A percentile compares a stretch with the other conserved stretches of the same genome.
These are phyloP conservation scores for Naematelia encephala DNA, from an alignment of 768 basidiomycete genomes.

Conservation along the genomic window DNA sequence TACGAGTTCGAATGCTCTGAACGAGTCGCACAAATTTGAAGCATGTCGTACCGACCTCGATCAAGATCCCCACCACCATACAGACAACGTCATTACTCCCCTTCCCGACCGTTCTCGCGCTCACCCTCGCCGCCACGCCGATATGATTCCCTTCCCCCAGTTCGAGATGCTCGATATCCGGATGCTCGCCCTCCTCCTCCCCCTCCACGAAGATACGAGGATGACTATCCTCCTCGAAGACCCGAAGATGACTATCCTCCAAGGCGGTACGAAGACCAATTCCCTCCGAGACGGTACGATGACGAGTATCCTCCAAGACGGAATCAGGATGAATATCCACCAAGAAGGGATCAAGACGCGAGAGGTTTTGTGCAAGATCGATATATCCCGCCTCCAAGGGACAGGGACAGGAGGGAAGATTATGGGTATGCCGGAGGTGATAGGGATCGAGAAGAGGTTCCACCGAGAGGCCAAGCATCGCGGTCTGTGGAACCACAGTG, in stretches of 20 bases:
- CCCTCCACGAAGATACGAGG: conserved; percentile 29
- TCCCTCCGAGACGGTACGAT: conserved; percentile 29
- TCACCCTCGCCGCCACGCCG: conserved; percentile 16
- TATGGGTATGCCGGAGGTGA: neutral
- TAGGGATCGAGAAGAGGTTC: conserved; percentile 25
- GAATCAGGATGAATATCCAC: conserved; percentile 9
- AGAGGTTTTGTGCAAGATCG: neutral
- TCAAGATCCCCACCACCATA: conserved; percentile 29
- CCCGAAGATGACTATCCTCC: conserved; percentile 29
- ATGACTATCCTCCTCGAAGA: conserved; percentile 22
- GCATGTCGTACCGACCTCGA: conserved; percentile 29
- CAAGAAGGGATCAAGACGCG: conserved; percentile 8
- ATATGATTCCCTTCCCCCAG: conserved; percentile 9
- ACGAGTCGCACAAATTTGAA: neutral
- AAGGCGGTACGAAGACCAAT: conserved; percentile 26
- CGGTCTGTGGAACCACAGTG: conserved; percentile 21
- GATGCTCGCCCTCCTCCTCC: conserved; percentile 8
- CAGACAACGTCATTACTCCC: conserved; percentile 33
- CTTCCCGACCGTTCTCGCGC: conserved; percentile 30
- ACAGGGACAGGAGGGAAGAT: neutral
- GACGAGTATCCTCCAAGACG: conserved; percentile 16
- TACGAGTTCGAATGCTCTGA: neutral
- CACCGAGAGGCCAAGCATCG: conserved; percentile 1
- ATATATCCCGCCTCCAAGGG: conserved; percentile 2
- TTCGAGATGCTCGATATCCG: neutral